Base-by-base conservation (phyloP, 495 filamentous ascomycete genomes). In the Penicillium chermesinum region DNA sequence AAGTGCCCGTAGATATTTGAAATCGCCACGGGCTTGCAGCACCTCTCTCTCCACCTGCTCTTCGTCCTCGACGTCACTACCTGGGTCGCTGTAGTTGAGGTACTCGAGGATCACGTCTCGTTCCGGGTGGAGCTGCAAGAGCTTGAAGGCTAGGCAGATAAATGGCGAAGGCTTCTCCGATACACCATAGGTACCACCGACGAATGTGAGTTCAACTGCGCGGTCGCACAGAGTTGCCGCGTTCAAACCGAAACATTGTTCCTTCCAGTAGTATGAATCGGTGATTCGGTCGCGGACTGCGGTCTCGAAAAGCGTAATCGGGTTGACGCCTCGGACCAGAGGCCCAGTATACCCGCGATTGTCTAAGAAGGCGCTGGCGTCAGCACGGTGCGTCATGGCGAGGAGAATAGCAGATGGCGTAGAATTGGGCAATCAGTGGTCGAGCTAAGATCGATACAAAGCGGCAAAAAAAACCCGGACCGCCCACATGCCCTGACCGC, bases 201-300 rank as follows among this genome's bases (percentile, higher is more conserved):
- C 78, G 59, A 75, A 81, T 30, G 84, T 87, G 51, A 95, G 73
- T 49, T 90, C 86, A 30, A 86, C 84, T 2, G 91, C 91, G 25
- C 93, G 89, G 71, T 96, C 88, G 54, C 94, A 86, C 1, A 96
- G 76, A 43, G 85, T 96, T 54, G 74, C 88, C 44, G 89, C 88
- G 70, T 97, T 97, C 50, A 98, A 73, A 17, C 86, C 93, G 72
- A 96, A 98, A 63, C 91, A 94, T 66, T 96, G 91, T 65, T 97
- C 94, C 68, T 96, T 96, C 87, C 88, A 98, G 73, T 96, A 98
- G 71, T 94, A 93, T 53, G 81, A 86, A 51, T 95, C 87, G 46
- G 88, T 82, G 66, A 98, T 96, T 59, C 93, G 89, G 64, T 98
- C 91, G 49, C 89, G 86, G 48, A 95, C 88, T 12, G 88, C 83